Evolutionary conservation across 805 yeast species (phyloP), one percentile per base, ranked within the genome.

Genomic region (Candida manassasensis): DNA sequence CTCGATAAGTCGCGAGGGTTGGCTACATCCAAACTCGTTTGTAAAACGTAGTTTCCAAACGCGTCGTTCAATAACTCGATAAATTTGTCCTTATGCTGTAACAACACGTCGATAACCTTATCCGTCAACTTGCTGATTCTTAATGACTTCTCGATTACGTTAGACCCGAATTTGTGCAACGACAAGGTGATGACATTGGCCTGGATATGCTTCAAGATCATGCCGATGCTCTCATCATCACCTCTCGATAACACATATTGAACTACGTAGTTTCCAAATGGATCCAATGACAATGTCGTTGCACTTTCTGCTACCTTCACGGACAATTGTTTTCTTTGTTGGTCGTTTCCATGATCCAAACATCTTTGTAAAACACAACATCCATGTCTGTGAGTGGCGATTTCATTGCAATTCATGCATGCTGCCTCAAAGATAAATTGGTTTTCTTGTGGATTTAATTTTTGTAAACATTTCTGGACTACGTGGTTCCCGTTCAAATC

Each of bases 401-500:
- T 86, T 39, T 79, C 82, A 25, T 79, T 71, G 43, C 93, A 82
- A 44, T 87, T 72, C 10, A 60, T 61, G 40, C 81, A 70, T 3
- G 93, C 93, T 12, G 95, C 83, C 52, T 88, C 93, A 55, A 86
- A 88, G 40, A 93, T 85, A 54, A 93, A 90, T 55, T 89, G 93
- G 46, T 84, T 75, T 38, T 84, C 82, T n/a, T 62, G 67, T 2
- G 83, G 69, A 18, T 62, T 56, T 48, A 93, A 73, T 47, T 77
- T 76, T 47, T 86, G 86, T 42, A 93, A 66, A 56, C 96, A 85
- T 61, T 87, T 89, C 56, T 93, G 98, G 34, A 93, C 82, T 22
- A 93, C 97, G 57, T 90, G 98, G 57, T 93, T 93, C 45, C 98
- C 98, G 59, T 93, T 93, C 55, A 89, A 67, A 57, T 93, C 97